Base-by-base conservation (phyloP, 495 filamentous ascomycete species). In the Tuber aestivum region DNA sequence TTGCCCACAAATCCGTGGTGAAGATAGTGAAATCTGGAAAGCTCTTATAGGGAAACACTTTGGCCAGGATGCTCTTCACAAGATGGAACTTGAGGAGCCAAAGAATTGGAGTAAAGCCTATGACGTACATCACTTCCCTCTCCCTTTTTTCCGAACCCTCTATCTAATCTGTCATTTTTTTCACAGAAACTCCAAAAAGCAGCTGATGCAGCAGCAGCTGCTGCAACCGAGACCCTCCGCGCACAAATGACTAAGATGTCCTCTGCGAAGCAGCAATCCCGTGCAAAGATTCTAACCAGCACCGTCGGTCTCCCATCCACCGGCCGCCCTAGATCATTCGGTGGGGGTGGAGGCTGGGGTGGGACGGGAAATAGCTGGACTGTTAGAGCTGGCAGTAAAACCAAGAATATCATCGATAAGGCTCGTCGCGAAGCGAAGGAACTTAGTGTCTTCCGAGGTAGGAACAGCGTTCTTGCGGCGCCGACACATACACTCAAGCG, bases 51-150 rank as follows among this genome's bases (percentile, higher is more conserved):
- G 87, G 65, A 87, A 89, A 41, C 90, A 93, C 79, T 82, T 82
- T 20, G 89, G 93, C 74, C 89, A 89, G 4, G 83, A 86, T 61
- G 91, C 89, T 87, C 83, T 89, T 12, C 27, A 70, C 0, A 79
- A 82, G 42, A 86, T 87, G 41, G 73, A 88, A 32, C 92, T 91
- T 20, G 84, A 86, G 69, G 84, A 90, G 72, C 85, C 88, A 0
- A 83, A 85, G 20, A 87, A 86, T 61, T 93, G 91, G 91, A 88
- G 89, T 74, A 87, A 90, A 56, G 82, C 92, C 16, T 93, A 94
- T 82, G 80, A 81, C n/a, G 48, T 40, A 65, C 16, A 8, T 65
- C 27, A 18, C 27, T 18, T 18, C 14, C 4, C 56, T 1, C 32
- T 32, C 10, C 56, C 32, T 18, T 27, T 18, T 65, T 8, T 27